Base-by-base conservation (phyloP, 768 basidiomycete species). In the Mycena galopus region DNA sequence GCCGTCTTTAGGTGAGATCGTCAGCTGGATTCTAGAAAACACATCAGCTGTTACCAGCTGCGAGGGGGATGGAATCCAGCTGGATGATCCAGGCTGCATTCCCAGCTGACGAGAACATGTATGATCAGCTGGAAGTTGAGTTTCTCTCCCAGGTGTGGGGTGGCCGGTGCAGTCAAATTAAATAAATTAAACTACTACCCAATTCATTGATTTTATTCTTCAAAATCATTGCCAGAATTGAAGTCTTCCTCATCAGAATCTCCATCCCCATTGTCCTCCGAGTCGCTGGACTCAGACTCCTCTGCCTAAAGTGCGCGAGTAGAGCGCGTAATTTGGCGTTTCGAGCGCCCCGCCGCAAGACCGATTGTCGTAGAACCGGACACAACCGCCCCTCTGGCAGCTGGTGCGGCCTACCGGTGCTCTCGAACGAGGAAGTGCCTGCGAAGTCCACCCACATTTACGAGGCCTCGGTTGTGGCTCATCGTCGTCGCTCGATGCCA, bases 21-120 rank as follows among this genome's bases (percentile, higher is more conserved):
- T 35, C 33, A 35, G 33, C 33, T 35, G 12, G 6, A 35, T 35
- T 35, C 33, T 12, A 35, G 33, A 12, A 35, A 35, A 35, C 33
- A 35, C 33, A 35, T 35, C 6, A 35, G 33, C 33, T 35, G 33
- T 6, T 35, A 35, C 6, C 6, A 35, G 33, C 33, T 35, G 33
- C 33, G 33, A 35, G 47, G 47, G 47, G 47, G n/a, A 50, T 50
- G 47, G 21, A 50, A 79, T 59, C 58, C 37, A 59, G 58, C 58
- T 58, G 57, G 7, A 58, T 58, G 33, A 33, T 58, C 57, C 57
- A 58, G 53, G 29, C 53, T 29, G 29, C 16, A 37, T 39, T 59
- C 17, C 58, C 58, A 37, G 58, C 58, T 59, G 58, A 35, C n/a
- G 58, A 59, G 58, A 59, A 17, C 58, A 59, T 59, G 58, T 21